Evolutionary conservation across 306 rosid genomes (phyloP).

Genomic region (Begonia loranthoides): DNA sequence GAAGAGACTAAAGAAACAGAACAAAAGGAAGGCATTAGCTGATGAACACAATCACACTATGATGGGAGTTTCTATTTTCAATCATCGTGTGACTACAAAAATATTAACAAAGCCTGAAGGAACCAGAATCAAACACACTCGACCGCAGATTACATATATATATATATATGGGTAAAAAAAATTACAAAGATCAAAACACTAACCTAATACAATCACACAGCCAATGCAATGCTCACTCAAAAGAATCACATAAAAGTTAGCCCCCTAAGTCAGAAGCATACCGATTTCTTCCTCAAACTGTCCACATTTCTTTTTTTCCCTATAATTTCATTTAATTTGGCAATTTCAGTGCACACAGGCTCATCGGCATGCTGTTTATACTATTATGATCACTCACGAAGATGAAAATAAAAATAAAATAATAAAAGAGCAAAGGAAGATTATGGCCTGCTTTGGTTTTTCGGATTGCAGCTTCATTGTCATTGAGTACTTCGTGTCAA

Average conservation of each 20-base stretch:
- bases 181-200: constrained; percentile 19
- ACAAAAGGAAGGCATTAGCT: too few relatives aligned
- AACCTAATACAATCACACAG: constrained; percentile 85
- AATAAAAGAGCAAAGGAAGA: constrained; percentile 15
- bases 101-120: constrained; percentile 86
- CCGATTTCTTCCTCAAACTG: constrained; percentile 32
- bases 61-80: too few relatives aligned
- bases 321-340: constrained; percentile 14
- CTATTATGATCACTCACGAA: constrained; percentile 39
- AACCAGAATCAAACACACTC: constrained; percentile 33
- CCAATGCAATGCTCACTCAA: constrained; percentile 35
- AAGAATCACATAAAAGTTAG: constrained; percentile 58
- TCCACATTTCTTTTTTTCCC: constrained; percentile 10
- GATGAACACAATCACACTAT: too few relatives aligned
- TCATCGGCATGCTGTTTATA: constrained; percentile 48
- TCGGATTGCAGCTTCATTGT: constrained; percentile 22
- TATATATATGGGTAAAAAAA: neutral
- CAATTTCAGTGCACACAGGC: neutral
- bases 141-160: constrained; percentile 58
- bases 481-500: constrained; percentile 95
- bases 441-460: constrained; percentile 24
- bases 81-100: constrained; percentile 28
- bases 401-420: constrained; percentile 11
- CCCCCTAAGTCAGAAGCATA: constrained; percentile 71
- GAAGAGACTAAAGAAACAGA: too few relatives aligned